Conservation (phyloP, 495 filamentous ascomycete genomes). For the Neurospora intermedia region DNA sequence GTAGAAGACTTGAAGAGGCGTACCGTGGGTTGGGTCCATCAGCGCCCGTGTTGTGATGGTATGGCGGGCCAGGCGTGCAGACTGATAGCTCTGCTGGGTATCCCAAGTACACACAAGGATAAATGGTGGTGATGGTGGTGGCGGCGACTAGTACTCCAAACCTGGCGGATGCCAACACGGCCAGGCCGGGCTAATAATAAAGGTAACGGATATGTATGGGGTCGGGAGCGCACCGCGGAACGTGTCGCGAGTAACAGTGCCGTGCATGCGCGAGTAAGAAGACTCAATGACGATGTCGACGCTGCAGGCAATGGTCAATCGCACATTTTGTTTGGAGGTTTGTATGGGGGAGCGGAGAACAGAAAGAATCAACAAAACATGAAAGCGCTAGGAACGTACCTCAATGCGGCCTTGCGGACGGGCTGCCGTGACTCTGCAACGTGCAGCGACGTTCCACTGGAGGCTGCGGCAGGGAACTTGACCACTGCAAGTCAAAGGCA, state of each 20-base stretch:
- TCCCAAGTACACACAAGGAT: not conserved
- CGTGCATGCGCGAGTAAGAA: constrained; percentile 7
- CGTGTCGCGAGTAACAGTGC: not conserved
- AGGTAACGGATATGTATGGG: not conserved
- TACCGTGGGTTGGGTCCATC: constrained; percentile 27
- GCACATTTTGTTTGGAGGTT: constrained; percentile 13
- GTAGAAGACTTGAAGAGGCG: not conserved
- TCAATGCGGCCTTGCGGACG: constrained; percentile 14
- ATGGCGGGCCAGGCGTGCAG: not conserved
- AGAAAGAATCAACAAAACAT: constrained; percentile 27
- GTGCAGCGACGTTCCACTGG: not conserved
- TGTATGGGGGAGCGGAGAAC: constrained; percentile 11
- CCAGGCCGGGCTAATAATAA: not conserved
- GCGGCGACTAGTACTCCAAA: constrained; percentile 1
- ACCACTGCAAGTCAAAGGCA: constrained; percentile 1
- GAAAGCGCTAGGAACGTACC: constrained; percentile 12
- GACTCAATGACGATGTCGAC: not conserved
- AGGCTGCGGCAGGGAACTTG: not conserved
- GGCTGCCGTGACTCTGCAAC: not conserved
- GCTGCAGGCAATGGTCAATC: constrained; percentile 8
- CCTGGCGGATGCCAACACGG: not conserved
- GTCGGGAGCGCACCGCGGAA: not conserved
- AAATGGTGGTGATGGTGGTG: not conserved
- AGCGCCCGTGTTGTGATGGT: constrained; percentile 4
- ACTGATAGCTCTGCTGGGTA: not conserved